Evolutionary conservation across 2,329 filamentous ascomycete species (phyloP).

Genomic region (Stenocarpella maydis): DNA sequence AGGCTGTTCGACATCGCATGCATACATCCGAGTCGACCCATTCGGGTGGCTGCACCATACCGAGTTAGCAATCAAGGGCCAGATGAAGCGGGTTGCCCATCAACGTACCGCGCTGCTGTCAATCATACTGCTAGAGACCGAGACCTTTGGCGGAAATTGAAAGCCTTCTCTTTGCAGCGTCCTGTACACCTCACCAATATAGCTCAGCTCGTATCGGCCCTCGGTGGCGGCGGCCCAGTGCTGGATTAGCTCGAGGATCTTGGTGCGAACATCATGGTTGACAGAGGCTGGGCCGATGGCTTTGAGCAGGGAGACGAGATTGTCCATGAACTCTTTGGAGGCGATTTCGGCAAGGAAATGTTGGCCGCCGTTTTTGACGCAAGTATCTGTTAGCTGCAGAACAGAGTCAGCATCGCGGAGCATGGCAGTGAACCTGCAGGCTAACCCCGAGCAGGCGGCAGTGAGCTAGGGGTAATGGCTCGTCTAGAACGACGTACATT

Average conservation of each 20-base stretch:
- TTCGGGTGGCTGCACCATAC: constrained; percentile 78
- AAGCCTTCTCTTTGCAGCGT: constrained; percentile 85
- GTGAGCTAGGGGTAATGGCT: neutral
- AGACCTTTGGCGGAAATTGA: constrained; percentile 84
- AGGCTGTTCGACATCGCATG: constrained; percentile 94
- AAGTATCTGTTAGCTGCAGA: constrained; percentile 87
- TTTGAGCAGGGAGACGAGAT: constrained; percentile 88
- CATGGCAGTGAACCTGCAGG: neutral
- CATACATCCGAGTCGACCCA: constrained; percentile 98
- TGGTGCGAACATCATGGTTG: constrained; percentile 85
- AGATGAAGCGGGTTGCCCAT: neutral
- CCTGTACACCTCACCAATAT: constrained; percentile 88
- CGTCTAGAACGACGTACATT: constrained; percentile 66
- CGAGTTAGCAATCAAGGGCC: constrained; percentile 14
- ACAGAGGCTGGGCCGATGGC: constrained; percentile 77
- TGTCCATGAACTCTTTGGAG: constrained; percentile 98
- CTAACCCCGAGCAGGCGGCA: neutral
- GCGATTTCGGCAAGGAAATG: constrained; percentile 97
- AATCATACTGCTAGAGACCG: constrained; percentile 95
- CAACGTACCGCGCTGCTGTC: constrained; percentile 85
- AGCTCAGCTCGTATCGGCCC: constrained; percentile 80
- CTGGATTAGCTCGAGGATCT: constrained; percentile 94
- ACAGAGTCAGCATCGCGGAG: neutral
- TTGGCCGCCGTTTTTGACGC: constrained; percentile 95
- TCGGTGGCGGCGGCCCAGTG: constrained; percentile 92